These are phyloP conservation scores for Scenedesmus sp. DNA, from an alignment of 163 green algal genomes.

Conservation along the genomic window DNA sequence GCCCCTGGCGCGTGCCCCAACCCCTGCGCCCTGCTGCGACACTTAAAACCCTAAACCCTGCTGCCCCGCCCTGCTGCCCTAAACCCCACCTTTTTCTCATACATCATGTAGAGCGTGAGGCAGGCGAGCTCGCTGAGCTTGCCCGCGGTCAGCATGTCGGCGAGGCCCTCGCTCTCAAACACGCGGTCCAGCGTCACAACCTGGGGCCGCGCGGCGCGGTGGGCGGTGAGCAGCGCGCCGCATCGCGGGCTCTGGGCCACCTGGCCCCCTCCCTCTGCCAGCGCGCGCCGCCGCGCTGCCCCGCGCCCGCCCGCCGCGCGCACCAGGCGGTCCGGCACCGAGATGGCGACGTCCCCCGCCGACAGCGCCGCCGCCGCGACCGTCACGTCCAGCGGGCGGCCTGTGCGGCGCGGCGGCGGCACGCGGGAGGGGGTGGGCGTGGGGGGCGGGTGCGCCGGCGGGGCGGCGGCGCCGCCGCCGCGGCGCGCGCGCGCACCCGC, in stretches of 20 bases:
- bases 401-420: not conserved
- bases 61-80: too few species aligned
- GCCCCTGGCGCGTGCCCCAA: too few species aligned
- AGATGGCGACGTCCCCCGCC: slow-evolving; percentile 72
- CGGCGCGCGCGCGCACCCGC: not conserved
- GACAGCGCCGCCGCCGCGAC: slow-evolving; percentile 57
- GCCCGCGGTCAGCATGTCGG: slow-evolving; percentile 91
- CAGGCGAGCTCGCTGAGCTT: slow-evolving; percentile 93
- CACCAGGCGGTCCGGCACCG: slow-evolving; percentile 79
- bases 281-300: too few species aligned
- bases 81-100: slow-evolving; percentile 92
- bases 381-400: slow-evolving; percentile 65
- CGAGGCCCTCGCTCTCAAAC: slow-evolving; percentile 78
- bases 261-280: too few species aligned
- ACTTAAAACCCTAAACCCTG: too few species aligned
- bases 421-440: not conserved
- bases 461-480: not conserved
- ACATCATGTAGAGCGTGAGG: slow-evolving; percentile 93
- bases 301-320: too few species aligned
- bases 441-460: not conserved
- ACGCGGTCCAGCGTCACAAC: slow-evolving; percentile 88
- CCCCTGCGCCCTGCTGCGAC: too few species aligned
- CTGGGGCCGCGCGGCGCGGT: too few species aligned
- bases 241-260: too few species aligned
- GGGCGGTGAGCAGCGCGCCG: too few species aligned